Conservation (phyloP, 2,329 filamentous ascomycete genomes). For the Ceratocystis diversiconidia region DNA sequence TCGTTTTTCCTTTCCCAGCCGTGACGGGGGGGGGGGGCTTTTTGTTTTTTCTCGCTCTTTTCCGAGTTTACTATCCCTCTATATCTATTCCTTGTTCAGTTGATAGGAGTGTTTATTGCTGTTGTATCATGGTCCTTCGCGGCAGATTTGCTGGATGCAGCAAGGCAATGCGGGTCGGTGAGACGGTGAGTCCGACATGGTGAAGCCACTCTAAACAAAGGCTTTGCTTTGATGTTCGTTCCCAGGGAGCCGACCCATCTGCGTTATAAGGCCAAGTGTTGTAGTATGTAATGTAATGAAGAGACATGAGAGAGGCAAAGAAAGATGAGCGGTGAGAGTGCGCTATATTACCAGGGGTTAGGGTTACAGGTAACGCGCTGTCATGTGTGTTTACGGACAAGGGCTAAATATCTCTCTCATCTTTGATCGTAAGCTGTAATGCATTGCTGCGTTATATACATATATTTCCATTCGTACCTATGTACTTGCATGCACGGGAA, state of each 20-base stretch:
- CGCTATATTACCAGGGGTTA: no score
- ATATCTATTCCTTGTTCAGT: no score
- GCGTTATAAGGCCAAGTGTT: background rate
- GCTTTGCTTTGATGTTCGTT: background rate
- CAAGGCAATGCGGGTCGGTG: background rate
- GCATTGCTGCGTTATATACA: no score
- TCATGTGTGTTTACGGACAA: no score
- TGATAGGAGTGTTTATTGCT: no score
- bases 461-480: no score
- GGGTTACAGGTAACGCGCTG: no score
- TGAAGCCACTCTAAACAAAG: background rate
- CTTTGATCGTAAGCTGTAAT: no score
- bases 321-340: background rate
- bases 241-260: background rate
- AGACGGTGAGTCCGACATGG: background rate
- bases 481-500: background rate
- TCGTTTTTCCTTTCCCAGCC: background rate
- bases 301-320: background rate
- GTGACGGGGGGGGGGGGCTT: no score
- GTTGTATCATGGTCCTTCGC: no score
- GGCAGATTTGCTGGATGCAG: no score
- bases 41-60: background rate
- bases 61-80: background rate
- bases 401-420: no score
- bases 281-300: background rate